phyloP scores from a whole-genome alignment of 2,329 filamentous ascomycete species.

The Pseudocercospora ulei region DNA sequence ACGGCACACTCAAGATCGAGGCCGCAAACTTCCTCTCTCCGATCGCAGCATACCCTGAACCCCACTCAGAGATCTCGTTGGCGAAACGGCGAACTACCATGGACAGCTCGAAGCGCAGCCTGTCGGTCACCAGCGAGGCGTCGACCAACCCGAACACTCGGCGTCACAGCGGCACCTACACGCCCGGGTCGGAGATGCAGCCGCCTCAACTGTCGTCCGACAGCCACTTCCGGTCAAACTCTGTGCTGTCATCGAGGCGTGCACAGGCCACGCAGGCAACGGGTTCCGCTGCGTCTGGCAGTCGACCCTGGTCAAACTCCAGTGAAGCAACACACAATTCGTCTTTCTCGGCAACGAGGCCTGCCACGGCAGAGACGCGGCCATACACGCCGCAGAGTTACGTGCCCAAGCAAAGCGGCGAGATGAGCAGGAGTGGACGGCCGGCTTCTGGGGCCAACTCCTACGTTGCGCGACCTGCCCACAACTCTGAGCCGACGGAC shows the following conservation, averaged over 20 bases:
- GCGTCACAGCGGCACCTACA: constrained; percentile 58
- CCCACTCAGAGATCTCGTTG: constrained; percentile 29
- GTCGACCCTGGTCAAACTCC: constrained; percentile 28
- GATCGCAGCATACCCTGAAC: constrained; percentile 36
- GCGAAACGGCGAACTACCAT: constrained; percentile 32
- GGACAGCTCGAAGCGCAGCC: constrained; percentile 36
- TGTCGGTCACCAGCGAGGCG: constrained; percentile 33
- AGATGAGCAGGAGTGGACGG: constrained; percentile 23
- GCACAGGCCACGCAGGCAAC: constrained; percentile 34
- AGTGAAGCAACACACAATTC: constrained; percentile 43
- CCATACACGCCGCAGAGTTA: constrained; percentile 16
- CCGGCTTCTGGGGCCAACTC: constrained; percentile 31
- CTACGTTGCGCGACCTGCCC: constrained; percentile 25
- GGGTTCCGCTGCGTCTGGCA: constrained; percentile 36
- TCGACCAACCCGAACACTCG: constrained; percentile 32
- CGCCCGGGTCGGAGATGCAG: constrained; percentile 26
- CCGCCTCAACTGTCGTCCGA: constrained; percentile 15
- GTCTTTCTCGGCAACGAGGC: constrained; percentile 34
- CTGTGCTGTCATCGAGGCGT: constrained; percentile 46
- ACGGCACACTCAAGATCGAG: constrained; percentile 55
- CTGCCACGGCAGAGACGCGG: constrained; percentile 32
- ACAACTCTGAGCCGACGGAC: constrained; percentile 20
- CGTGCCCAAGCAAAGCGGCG: constrained; percentile 25
- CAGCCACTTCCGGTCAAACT: constrained; percentile 48
- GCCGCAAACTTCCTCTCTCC: constrained; percentile 52